Evolutionary conservation across 495 filamentous ascomycete species (phyloP), one percentile per base, ranked within the genome.

Genomic region (Polyplosphaeria fusca): DNA sequence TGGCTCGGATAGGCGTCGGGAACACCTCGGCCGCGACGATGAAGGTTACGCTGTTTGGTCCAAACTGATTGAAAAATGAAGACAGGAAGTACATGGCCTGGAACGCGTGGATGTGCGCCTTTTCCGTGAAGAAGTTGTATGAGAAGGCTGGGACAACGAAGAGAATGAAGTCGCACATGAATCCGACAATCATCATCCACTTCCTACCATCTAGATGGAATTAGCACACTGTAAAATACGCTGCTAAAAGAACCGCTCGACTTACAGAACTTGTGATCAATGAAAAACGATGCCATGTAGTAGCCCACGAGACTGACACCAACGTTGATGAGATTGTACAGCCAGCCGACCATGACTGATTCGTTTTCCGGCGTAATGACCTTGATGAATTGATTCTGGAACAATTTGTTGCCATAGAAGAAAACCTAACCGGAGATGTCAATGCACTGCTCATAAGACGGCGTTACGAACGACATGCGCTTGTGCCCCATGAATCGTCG

Each of bases 361-460:
- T 72, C 68, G 55, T 78, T 75, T 27, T 71, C 63, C 12, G 78
- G 77, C 50, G 82, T 84, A 52, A 95, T 82, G 65, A 88, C 84
- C 1, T 63, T 71, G 67, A 95, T 94, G 71, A 96, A 96, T 67
- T 91, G 80, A 60, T 77, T 78, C 73, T 94, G 89, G 79, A 96
- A 96, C 32, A 96, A 84, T 80, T 95, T 95, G 86, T 95, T 96
- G 61, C 90, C 91, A 72, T 96, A 96, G 76, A 96, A 96, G 80
- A 96, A 95, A 18, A 96, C 82, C n/a, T n/a, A n/a, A n/a, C n/a
- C n/a, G n/a, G n/a, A n/a, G n/a, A n/a, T n/a, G n/a, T n/a, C n/a
- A n/a, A n/a, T n/a, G n/a, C n/a, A n/a, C n/a, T n/a, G n/a, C n/a
- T n/a, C n/a, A n/a, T n/a, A n/a, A n/a, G n/a, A n/a, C n/a, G n/a